A percentile compares a stretch with the other conserved stretches of the same genome.
phyloP scores from a whole-genome alignment of 2,329 filamentous ascomycete genomes.

The Fragosphaeria purpurea region DNA sequence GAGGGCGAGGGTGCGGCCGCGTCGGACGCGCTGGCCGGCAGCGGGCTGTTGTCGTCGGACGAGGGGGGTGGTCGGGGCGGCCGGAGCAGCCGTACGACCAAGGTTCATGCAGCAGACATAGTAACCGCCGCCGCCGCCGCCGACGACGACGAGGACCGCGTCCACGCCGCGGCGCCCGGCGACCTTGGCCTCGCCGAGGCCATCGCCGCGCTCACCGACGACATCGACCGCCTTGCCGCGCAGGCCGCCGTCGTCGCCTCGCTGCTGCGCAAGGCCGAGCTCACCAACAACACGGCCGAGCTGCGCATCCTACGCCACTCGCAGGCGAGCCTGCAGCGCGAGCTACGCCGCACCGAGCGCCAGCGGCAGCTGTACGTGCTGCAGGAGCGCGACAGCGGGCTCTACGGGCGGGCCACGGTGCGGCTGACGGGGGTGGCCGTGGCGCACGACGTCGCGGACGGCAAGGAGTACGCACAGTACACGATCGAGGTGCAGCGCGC shows the following conservation, averaged over 20 bases:
- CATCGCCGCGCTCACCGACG: conserved; percentile 74
- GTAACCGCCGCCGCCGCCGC: conserved; percentile 67
- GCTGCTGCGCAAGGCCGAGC: conserved; percentile 82
- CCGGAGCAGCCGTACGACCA: neutral
- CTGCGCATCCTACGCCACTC: conserved; percentile 87
- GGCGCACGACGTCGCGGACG: conserved; percentile 66
- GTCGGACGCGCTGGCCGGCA: conserved; percentile 33
- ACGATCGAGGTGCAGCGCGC: conserved; percentile 75
- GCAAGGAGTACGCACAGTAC: conserved; percentile 87
- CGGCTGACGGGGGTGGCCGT: conserved; percentile 90
- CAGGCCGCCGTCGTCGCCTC: conserved; percentile 91
- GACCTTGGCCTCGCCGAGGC: conserved; percentile 90
- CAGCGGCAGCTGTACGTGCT: conserved; percentile 95
- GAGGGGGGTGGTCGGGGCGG: no score
- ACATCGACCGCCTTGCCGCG: conserved; percentile 78
- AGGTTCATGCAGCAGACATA: conserved; percentile 25
- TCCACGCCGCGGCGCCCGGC: conserved; percentile 88
- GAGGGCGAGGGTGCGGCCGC: conserved; percentile 74
- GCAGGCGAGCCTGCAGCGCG: conserved; percentile 82
- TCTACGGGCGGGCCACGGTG: conserved; percentile 84
- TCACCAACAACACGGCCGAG: conserved; percentile 95
- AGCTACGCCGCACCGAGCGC: conserved; percentile 87
- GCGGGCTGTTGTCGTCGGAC: conserved; percentile 1
- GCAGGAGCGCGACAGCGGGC: conserved; percentile 93
- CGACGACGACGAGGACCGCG: conserved; percentile 62